These are phyloP conservation scores for Calycina marina DNA, from an alignment of 2,329 filamentous ascomycete genomes.

Conservation along the genomic window DNA sequence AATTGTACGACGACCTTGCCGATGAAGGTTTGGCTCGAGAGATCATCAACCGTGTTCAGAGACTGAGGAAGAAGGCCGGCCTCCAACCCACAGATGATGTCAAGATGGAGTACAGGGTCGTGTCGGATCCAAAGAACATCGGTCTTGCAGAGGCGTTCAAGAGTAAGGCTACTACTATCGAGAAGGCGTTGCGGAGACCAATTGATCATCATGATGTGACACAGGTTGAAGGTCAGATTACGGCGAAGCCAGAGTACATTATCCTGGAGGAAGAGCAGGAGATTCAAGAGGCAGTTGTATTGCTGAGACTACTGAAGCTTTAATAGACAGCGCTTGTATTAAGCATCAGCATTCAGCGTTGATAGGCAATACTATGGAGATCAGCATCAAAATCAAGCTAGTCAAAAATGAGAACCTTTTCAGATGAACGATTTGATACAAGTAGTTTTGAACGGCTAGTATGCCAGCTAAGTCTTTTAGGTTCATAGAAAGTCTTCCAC, in stretches of 20 bases:
- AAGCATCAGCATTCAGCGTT: too few relatives aligned
- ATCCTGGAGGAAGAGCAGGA: slow-evolving; percentile 74
- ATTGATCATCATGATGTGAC: slow-evolving; percentile 55
- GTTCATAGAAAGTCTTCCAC: too few relatives aligned
- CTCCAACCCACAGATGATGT: slow-evolving; percentile 87
- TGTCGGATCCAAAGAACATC: slow-evolving; percentile 64
- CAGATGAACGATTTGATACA: too few relatives aligned
- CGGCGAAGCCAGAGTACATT: slow-evolving; percentile 33
- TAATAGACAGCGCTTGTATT: too few relatives aligned
- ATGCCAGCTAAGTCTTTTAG: too few relatives aligned
- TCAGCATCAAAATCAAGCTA: too few relatives aligned
- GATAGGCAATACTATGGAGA: too few relatives aligned
- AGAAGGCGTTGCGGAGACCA: slow-evolving; percentile 64
- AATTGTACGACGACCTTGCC: slow-evolving; percentile 69
- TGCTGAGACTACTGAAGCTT: slow-evolving; percentile 62
- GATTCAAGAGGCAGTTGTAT: slow-evolving; percentile 67
- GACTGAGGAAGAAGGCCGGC: slow-evolving; percentile 84
- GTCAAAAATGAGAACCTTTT: too few relatives aligned
- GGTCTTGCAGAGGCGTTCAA: slow-evolving; percentile 58
- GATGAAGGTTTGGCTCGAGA: slow-evolving; percentile 83
- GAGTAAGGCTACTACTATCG: slow-evolving; percentile 51
- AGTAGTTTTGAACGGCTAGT: too few relatives aligned
- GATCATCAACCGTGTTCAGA: slow-evolving; percentile 84
- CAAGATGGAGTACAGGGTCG: slow-evolving; percentile 79
- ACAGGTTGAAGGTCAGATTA: slow-evolving; percentile 38